Evolutionary conservation across 2,329 filamentous ascomycete species (phyloP), one percentile per base, ranked within the genome.

Genomic region (Corniculantispora saksenae): DNA sequence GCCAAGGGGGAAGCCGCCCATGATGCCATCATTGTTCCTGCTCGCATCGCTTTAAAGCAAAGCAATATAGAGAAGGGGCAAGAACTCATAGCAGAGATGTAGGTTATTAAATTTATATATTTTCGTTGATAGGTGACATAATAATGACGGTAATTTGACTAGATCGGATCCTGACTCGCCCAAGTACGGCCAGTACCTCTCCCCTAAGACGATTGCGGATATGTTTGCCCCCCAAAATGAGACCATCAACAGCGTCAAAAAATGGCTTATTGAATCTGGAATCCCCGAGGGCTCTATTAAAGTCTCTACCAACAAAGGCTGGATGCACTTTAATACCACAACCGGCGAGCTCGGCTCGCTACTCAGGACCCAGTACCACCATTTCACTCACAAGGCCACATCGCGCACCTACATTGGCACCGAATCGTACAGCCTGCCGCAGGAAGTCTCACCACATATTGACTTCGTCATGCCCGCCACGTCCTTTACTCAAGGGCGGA

Each of bases 251-350:
- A 74, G 80, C 2, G 83, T 87, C 27, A 79, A 79, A 68, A 69
- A 77, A 10, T 89, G 86, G 86, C 78, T 88, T 9, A 72, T 77
- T n/a, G 71, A 73, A 10, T 78, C 81, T 45, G 86, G 86, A 6
- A 84, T 89, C 62, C 70, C 77, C 40, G 70, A 72, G 3, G 74
- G 76, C 4, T 79, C 82, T 6, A 76, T 88, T 58, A 75, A 75
- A 45, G 79, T 84, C 53, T 83, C 84, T 0, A 76, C 78, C 45
- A 81, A 81, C 21, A 78, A 81, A 53, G 80, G 81, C 61, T 87
- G 84, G 48, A 40, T 69, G 17, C 54, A 67, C 29, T 68, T 69
- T 23, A 32, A 66, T 25, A 54, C 68, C 2, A 65, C 63, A 9
- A 54, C 57, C 7, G 58, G 61, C 35, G 40, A 54, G 29, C 79